These are phyloP conservation scores for Lentithecium fluviatile DNA, from an alignment of 495 filamentous ascomycete species.

Conservation along the genomic window DNA sequence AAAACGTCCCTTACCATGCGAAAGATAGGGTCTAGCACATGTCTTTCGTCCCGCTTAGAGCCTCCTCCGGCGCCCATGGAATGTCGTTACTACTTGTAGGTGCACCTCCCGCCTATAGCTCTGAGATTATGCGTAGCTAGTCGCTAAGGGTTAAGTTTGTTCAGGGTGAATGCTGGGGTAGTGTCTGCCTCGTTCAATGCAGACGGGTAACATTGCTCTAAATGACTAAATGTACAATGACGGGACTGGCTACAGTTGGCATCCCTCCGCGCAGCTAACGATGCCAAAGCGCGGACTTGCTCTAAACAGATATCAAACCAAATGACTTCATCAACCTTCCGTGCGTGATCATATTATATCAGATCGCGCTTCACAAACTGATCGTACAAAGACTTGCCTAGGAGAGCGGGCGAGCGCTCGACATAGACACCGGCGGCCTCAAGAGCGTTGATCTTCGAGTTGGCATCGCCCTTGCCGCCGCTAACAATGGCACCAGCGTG, in stretches of 20 bases:
- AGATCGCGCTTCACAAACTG: slow-evolving; percentile 96
- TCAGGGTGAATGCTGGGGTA: too few relatives aligned
- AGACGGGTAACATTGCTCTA: slow-evolving; percentile 29
- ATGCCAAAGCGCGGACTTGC: neutral
- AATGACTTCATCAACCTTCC: neutral
- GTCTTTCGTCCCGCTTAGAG: too few relatives aligned
- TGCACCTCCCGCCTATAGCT: too few relatives aligned
- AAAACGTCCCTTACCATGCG: too few relatives aligned
- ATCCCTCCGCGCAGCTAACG: neutral
- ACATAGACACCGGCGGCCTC: slow-evolving; percentile 93
- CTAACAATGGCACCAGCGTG: slow-evolving; percentile 97
- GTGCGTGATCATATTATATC: slow-evolving; percentile 55
- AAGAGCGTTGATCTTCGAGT: slow-evolving; percentile 94
- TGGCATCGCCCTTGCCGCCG: slow-evolving; percentile 94
- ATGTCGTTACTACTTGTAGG: too few relatives aligned
- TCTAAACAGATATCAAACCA: slow-evolving; percentile 15
- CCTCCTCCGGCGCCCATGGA: too few relatives aligned
- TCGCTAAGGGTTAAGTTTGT: too few relatives aligned
- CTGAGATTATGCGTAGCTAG: too few relatives aligned
- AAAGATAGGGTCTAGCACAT: too few relatives aligned
- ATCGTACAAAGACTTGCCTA: slow-evolving; percentile 88
- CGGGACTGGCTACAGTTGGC: slow-evolving; percentile 1
- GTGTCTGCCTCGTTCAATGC: neutral
- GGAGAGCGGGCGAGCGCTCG: slow-evolving; percentile 85
- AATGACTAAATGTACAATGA: slow-evolving; percentile 38